phyloP scores from a whole-genome alignment of 2,329 filamentous ascomycete genomes.

The Diplodia mutila region DNA sequence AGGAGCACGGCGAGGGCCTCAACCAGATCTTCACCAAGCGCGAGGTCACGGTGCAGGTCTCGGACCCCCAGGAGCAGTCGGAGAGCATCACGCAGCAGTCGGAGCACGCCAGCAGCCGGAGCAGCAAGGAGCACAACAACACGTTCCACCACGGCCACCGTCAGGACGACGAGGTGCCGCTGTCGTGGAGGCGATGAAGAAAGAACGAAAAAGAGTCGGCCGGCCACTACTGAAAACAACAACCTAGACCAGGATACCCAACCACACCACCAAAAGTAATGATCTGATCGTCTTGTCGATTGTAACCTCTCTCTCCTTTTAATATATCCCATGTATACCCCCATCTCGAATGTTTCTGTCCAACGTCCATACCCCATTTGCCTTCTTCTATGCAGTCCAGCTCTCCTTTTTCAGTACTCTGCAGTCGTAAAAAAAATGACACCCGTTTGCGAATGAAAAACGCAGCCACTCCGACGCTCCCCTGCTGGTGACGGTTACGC shows the following conservation, averaged over 20 bases:
- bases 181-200: slow-evolving; percentile 3
- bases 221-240: too few species aligned
- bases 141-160: neutral
- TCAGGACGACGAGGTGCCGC: slow-evolving; percentile 5
- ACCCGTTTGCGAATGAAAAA: neutral
- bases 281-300: neutral
- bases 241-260: slow-evolving; percentile 7
- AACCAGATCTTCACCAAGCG: slow-evolving; percentile 18
- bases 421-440: neutral
- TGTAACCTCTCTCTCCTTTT: neutral
- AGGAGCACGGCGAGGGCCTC: neutral
- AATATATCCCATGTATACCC: neutral
- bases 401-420: neutral
- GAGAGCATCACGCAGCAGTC: neutral
- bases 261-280: neutral
- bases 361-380: neutral
- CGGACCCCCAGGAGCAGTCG: neutral
- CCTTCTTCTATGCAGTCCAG: neutral
- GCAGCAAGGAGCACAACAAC: slow-evolving; percentile 8
- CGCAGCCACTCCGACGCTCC: too few species aligned
- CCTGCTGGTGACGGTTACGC: too few species aligned
- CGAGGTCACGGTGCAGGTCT: slow-evolving; percentile 19
- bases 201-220: too few species aligned
- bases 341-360: too few species aligned
- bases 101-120: slow-evolving; percentile 1